Evolutionary conservation across 2,329 filamentous ascomycete genomes (phyloP), one percentile per base, ranked within the genome.

Genomic region (Annulohypoxylon truncatum): DNA sequence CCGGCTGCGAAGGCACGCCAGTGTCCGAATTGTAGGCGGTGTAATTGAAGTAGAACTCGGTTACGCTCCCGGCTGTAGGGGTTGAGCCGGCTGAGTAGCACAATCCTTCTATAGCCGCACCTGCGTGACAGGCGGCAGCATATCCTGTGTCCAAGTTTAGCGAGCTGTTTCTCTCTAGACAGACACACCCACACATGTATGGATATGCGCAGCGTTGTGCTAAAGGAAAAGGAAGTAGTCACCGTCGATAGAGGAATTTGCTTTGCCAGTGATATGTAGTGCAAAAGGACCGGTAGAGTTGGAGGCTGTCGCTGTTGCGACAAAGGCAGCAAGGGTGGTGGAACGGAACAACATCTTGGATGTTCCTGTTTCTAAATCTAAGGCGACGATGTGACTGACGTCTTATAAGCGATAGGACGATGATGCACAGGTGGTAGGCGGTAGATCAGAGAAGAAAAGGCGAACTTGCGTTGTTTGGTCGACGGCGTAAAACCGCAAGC

Each of bases 1-100:
- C 71, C 3, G 69, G 68, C 60, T 71, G 67, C 20, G 12, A 53
- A 6, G 64, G 62, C 12, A 24, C 64, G 38, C 71, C 70, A 5
- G 68, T 71, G 5, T 61, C 59, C 28, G 61, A 22, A 59, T 63
- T 38, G 54, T 68, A 72, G 2, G 51, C 38, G 1, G 66, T 64
- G 62, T 68, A 70, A 59, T 74, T 71, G 67, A 62, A 73, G 60
- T 74, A 74, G 64, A 73, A 73, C 47, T 71, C 52, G 26, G 61
- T 63, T 8, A 58, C 64, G 20, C 38, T 50, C 5, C 44, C 56
- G n/a, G 40, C 51, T 9, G 44, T 10, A 29, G 71, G 61, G n/a
- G 47, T 22, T 7, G 54, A 13, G 10, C 64, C 63, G 20, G 44
- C 54, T n/a, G 52, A n/a, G 51, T 72, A 75, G 57, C 72, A 74